These are phyloP conservation scores for Mycosphaerelloides madeirae DNA, from an alignment of 2,329 filamentous ascomycete species.

Conservation along the genomic window DNA sequence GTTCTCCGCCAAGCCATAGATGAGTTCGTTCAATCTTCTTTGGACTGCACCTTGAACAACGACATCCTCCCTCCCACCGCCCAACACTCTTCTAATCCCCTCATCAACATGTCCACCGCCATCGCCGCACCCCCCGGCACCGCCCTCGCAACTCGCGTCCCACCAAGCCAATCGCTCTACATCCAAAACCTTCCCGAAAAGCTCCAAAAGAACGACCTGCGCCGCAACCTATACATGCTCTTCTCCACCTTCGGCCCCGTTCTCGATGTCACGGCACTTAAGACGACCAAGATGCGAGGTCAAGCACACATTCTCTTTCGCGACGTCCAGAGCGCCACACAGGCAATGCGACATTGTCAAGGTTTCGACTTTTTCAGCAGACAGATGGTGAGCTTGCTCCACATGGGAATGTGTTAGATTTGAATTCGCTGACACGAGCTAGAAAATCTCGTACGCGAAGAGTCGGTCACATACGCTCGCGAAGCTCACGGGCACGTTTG, in stretches of 20 bases:
- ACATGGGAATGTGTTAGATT: neutral
- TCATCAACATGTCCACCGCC: conserved; percentile 7
- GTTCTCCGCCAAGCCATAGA: neutral
- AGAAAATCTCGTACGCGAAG: conserved; percentile 91
- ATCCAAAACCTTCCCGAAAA: conserved; percentile 85
- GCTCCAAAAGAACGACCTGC: conserved; percentile 81
- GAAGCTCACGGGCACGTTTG: conserved; percentile 88
- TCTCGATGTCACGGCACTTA: conserved; percentile 84
- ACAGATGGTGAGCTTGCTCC: conserved; percentile 67
- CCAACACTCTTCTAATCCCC: conserved; percentile 5
- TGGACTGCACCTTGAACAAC: too few species aligned
- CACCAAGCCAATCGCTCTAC: conserved; percentile 62
- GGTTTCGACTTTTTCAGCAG: conserved; percentile 81
- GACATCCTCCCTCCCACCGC: too few species aligned
- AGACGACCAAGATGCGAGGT: conserved; percentile 87
- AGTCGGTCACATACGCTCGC: conserved; percentile 81
- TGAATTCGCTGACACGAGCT: neutral
- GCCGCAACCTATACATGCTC: conserved; percentile 82
- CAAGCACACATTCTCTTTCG: conserved; percentile 91
- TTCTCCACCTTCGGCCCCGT: conserved; percentile 93
- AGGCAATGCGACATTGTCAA: conserved; percentile 85
- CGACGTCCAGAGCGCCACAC: conserved; percentile 84
- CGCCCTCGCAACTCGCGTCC: neutral
- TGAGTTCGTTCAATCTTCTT: neutral
- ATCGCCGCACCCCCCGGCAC: neutral